Percentiles rank a stretch among this genome's conserved stretches.
These are phyloP conservation scores for Monosporascus ibericus DNA, from an alignment of 2,329 filamentous ascomycete species.

Conservation along the genomic window DNA sequence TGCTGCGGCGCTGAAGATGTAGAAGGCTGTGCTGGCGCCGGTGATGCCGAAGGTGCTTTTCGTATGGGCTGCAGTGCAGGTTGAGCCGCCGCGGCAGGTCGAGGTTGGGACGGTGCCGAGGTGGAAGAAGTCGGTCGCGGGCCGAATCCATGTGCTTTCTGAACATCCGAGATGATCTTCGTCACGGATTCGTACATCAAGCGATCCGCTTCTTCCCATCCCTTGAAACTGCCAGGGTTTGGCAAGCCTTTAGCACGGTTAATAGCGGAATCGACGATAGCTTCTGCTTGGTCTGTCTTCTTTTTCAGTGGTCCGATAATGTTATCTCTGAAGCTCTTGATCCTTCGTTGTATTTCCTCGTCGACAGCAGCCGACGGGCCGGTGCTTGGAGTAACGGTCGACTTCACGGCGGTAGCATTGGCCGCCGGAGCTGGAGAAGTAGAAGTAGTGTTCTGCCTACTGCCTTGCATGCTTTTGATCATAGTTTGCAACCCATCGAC, in stretches of 20 bases:
- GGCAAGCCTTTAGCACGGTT: conserved; percentile 25
- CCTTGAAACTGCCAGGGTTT: conserved; percentile 17
- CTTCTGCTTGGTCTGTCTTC: conserved; percentile 24
- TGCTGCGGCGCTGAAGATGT: conserved; percentile 6
- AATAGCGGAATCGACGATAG: conserved; percentile 26
- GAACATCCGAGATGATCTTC: conserved; percentile 24
- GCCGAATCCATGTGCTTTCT: conserved; percentile 17
- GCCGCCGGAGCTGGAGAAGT: conserved; percentile 18
- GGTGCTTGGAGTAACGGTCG: conserved; percentile 19
- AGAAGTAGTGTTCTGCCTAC: conserved; percentile 16
- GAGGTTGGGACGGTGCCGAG: conserved; percentile 5
- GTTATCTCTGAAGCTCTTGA: conserved; percentile 23
- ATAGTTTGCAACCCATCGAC: conserved; percentile 22
- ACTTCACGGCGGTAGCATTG: conserved; percentile 9
- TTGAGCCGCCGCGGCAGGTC: conserved; percentile 8
- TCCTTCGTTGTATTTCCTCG: conserved; percentile 23
- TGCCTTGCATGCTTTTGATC: conserved; percentile 22
- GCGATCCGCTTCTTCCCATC: conserved; percentile 25
- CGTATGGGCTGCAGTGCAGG: conserved; percentile 9
- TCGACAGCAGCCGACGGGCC: conserved; percentile 17
- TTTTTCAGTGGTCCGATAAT: conserved; percentile 23
- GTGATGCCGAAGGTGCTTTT: conserved; percentile 17
- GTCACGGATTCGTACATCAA: conserved; percentile 25
- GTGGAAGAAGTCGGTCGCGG: conserved; percentile 9
- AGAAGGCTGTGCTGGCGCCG: conserved; percentile 14